Percentiles rank a stretch among this genome's conserved stretches.
phyloP scores from a whole-genome alignment of 176 grass and related monocot species.

The Oryza coarctata region DNA sequence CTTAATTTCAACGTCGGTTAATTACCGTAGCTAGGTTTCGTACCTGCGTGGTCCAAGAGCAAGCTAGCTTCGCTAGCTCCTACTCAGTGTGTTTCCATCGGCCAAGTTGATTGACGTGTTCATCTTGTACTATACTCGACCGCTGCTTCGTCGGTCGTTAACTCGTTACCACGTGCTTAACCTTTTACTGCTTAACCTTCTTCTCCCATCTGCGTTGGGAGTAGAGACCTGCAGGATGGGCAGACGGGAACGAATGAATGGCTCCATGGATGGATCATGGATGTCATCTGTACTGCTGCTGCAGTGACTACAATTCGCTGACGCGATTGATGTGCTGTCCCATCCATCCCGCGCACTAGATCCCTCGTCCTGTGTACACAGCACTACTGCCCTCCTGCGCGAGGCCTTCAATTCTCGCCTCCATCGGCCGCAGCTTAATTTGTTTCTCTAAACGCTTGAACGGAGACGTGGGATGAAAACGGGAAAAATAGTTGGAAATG shows the following conservation, averaged over 20 bases:
- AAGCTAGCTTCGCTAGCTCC: not conserved
- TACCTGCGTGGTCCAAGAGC: not conserved
- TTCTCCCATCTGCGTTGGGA: not conserved
- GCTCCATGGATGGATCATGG: not conserved
- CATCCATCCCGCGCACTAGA: not conserved
- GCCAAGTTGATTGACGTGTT: not conserved
- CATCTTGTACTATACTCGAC: too few species aligned
- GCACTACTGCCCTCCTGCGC: not conserved
- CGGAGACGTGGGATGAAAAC: too few species aligned
- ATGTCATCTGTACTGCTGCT: not conserved
- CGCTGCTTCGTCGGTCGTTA: not conserved
- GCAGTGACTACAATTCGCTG: not conserved
- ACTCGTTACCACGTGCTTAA: not conserved
- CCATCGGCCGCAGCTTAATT: not conserved
- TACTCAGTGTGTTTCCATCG: not conserved
- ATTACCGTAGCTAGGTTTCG: not conserved
- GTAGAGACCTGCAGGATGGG: not conserved
- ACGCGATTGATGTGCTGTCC: slow-evolving; percentile 8
- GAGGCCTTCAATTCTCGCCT: not conserved
- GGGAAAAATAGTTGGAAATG: too few species aligned
- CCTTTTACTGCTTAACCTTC: too few species aligned
- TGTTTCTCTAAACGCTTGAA: too few species aligned
- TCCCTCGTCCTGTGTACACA: not conserved
- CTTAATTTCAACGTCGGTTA: not conserved
- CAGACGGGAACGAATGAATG: not conserved